Base-by-base conservation (phyloP, 2,329 filamentous ascomycete species). In the Bimuria novae-zelandiae region DNA sequence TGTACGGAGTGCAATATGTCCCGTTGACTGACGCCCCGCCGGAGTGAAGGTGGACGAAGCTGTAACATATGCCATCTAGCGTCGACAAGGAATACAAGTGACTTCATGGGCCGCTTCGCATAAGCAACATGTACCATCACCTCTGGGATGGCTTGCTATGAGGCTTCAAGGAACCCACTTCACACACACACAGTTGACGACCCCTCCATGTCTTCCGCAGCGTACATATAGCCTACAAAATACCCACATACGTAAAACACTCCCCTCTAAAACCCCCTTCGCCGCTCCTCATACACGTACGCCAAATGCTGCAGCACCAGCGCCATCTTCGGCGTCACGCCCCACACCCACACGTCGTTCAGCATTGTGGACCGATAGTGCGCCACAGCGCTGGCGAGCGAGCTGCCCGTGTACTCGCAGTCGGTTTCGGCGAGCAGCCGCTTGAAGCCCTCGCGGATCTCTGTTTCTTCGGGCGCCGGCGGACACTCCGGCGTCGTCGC, bases 1-100 rank as follows among this genome's bases (percentile, higher is more conserved):
- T 87, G 57, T 89, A 87, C 71, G 87, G 85, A 0, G 89, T 93
- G 36, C 77, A 84, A 59, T 93, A 93, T 76, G 89, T 93, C 53
- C 88, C 88, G 3, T 74, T 92, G 74, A 90, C 88, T 4, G 87
- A 92, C 76, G 82, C 87, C 19, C 87, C 87, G 8, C 64, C 32
- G 29, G 59, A 55, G 33, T 56, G 41, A 59, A 30, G n/a, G n/a
- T n/a, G n/a, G n/a, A n/a, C n/a, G n/a, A n/a, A n/a, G n/a, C n/a
- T n/a, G n/a, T n/a, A n/a, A n/a, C n/a, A n/a, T n/a, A n/a, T n/a
- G n/a, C n/a, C n/a, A n/a, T n/a, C n/a, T n/a, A n/a, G n/a, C n/a
- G n/a, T n/a, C n/a, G n/a, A n/a, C n/a, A n/a, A n/a, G n/a, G n/a
- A n/a, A n/a, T n/a, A n/a, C n/a, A n/a, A n/a, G n/a, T n/a, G n/a